Conservation (phyloP, 495 filamentous ascomycete genomes). For the Massariosphaeria phaeospora region DNA sequence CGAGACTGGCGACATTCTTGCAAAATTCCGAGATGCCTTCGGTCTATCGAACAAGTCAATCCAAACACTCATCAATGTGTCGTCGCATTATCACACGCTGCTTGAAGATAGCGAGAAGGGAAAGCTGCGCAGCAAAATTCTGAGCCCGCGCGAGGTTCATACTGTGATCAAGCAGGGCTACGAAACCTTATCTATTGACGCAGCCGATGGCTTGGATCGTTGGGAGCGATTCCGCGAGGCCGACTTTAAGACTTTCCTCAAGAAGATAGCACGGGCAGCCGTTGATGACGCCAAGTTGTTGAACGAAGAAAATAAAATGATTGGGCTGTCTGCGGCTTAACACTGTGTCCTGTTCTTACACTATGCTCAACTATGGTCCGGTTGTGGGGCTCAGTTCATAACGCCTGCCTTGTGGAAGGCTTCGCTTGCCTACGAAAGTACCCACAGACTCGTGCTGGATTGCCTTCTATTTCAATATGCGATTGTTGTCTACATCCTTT, state of each 20-base stretch:
- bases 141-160: constrained; percentile 78
- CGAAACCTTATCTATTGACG: constrained; percentile 83
- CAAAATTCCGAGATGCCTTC: constrained; percentile 78
- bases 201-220: constrained; percentile 72
- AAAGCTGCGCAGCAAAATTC: constrained; percentile 48
- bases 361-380: too few relatives aligned
- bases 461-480: too few relatives aligned
- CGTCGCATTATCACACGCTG: constrained; percentile 78
- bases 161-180: constrained; percentile 94
- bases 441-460: too few relatives aligned
- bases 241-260: constrained; percentile 63
- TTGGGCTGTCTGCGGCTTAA: too few relatives aligned
- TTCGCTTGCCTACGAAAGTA: too few relatives aligned
- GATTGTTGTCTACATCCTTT: too few relatives aligned
- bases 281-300: constrained; percentile 59
- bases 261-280: constrained; percentile 74
- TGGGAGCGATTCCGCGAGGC: constrained; percentile 74
- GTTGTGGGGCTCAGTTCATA: too few relatives aligned
- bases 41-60: constrained; percentile 61
- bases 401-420: too few relatives aligned
- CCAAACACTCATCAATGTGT: constrained; percentile 76
- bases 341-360: too few relatives aligned
- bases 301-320: constrained; percentile 26
- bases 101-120: constrained; percentile 60
- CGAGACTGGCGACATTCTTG: constrained; percentile 78